Conservation (phyloP, 2,329 filamentous ascomycete genomes). For the Cephalotrichum gorgonifer region DNA sequence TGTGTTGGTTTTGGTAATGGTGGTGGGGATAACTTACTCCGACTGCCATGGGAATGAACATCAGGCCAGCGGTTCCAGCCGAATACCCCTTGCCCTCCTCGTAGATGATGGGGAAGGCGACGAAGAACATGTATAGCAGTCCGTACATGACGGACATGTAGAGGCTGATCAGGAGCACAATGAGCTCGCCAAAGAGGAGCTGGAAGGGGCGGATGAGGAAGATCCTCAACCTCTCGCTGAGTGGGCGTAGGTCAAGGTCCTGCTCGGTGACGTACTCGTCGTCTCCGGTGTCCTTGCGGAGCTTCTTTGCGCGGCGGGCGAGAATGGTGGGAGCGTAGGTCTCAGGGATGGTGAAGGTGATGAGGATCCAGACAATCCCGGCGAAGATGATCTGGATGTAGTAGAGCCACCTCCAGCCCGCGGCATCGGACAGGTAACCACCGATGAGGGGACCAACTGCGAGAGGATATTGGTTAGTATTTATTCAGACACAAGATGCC, state of each 20-base stretch:
- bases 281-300: slow-evolving; percentile 60
- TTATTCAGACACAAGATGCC: background rate
- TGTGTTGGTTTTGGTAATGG: background rate
- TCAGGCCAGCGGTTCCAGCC: slow-evolving; percentile 64
- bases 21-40: slow-evolving; percentile 32
- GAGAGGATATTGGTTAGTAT: background rate
- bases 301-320: slow-evolving; percentile 55
- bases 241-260: slow-evolving; percentile 63
- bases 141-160: slow-evolving; percentile 82
- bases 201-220: slow-evolving; percentile 79
- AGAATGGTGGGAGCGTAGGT: slow-evolving; percentile 79
- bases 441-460: slow-evolving; percentile 62
- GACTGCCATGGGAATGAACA: slow-evolving; percentile 77
- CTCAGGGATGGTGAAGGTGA: slow-evolving; percentile 82
- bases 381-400: slow-evolving; percentile 77
- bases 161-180: slow-evolving; percentile 71
- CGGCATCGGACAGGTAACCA: slow-evolving; percentile 60
- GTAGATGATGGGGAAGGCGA: slow-evolving; percentile 62
- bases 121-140: slow-evolving; percentile 67
- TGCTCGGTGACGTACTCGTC: slow-evolving; percentile 64
- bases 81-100: slow-evolving; percentile 70
- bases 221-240: slow-evolving; percentile 58
- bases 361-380: slow-evolving; percentile 59
- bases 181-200: slow-evolving; percentile 72
- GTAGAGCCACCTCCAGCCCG: slow-evolving; percentile 76